Evolutionary conservation across 306 rosid genomes (phyloP), one percentile per base, ranked within the genome.

Genomic region (Prunus salicina): DNA sequence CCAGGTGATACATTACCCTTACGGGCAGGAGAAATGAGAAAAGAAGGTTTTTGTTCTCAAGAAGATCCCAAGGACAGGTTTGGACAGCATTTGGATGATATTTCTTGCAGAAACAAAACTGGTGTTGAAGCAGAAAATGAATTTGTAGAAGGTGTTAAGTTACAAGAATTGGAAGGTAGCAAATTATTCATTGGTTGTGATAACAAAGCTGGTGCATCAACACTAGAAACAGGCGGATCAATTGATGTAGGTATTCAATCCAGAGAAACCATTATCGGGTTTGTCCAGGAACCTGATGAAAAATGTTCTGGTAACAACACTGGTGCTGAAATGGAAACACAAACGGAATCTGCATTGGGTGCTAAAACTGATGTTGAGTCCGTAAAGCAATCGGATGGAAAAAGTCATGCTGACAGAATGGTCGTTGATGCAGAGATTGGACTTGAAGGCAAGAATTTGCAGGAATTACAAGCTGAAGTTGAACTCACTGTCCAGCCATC

Each of bases 1-100:
- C 28, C 28, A 41, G 71, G 86, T 66, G 81, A 84, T 80, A 68
- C 71, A 61, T 83, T 71, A 34, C 25, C 86, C 67, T 70, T 43
- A 20, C 75, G 72, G 71, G 51, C 65, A 27, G 85, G 82, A 64
- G 81, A 78, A 69, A 34, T 76, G 2, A 64, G 57, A 67, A 64
- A 79, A 64, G 80, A 62, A 58, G 74, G 72, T 60, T 13, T 62
- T 58, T 25, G 51, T 70, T 65, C 71, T 8, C 49, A 80, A 73
- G 83, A 57, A 70, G 80, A 71, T 78, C 24, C 51, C 69, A 34
- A 78, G 55, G 72, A 32, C 7, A 78, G 79, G 75, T 84, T 81
- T 57, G 69, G 28, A 52, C 76, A 24, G 20, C 86, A 58, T 69
- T 75, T 66, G 75, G 64, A 3, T 73, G 83, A 67, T 76, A 64